Conservation (phyloP, 2,329 filamentous ascomycete species). For the Calycina herbarum region DNA sequence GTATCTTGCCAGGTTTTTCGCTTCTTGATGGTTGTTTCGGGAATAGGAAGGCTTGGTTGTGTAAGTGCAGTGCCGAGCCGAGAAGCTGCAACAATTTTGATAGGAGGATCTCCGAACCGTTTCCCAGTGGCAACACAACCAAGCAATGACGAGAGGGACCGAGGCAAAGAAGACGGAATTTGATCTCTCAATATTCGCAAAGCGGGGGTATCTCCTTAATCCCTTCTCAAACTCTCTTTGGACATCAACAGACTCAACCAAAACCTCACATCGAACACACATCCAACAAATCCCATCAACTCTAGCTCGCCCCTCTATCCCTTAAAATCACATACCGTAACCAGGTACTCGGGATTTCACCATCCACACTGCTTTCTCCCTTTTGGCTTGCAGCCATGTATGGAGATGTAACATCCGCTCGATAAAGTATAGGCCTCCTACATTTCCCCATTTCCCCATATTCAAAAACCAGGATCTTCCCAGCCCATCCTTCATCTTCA, state of each 20-base stretch:
- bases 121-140: not conserved
- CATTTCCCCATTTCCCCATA: constrained; percentile 5
- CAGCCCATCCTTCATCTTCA: not conserved
- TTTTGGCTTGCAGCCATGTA: not conserved
- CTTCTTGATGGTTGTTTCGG: not conserved
- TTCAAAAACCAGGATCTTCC: not conserved
- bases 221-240: not conserved
- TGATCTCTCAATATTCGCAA: not conserved
- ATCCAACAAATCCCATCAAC: not conserved
- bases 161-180: not conserved
- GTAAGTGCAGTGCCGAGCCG: not conserved
- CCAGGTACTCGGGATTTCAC: constrained; percentile 3
- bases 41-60: not conserved
- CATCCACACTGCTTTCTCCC: not conserved
- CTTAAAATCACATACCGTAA: not conserved
- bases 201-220: not conserved
- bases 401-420: not conserved
- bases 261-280: not conserved
- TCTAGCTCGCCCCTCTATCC: not conserved
- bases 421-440: not conserved
- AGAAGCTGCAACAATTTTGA: not conserved
- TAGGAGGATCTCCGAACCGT: not conserved
- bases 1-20: not conserved
- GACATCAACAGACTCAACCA: not conserved
- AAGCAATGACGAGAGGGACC: not conserved